These are phyloP conservation scores for Amborella trichopoda DNA, from an alignment of 164 flowering plant species.

Conservation along the genomic window DNA sequence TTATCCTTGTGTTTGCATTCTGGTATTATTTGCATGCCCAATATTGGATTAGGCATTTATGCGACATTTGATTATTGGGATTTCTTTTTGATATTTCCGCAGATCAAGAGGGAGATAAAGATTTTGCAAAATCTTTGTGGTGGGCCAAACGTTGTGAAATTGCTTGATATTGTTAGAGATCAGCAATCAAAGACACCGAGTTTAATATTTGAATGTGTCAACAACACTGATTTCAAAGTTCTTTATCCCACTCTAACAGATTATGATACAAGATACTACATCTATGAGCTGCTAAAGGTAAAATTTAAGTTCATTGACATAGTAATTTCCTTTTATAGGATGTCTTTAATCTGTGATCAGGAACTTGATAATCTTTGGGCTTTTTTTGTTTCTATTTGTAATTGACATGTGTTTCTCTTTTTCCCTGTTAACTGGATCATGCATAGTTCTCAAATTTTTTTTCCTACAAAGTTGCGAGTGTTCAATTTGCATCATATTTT, in stretches of 20 bases:
- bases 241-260: constrained; percentile 96
- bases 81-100: too few relatives aligned
- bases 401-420: neutral
- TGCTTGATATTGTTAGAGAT: constrained; percentile 95
- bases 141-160: constrained; percentile 92
- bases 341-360: constrained; percentile 2
- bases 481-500: too few relatives aligned
- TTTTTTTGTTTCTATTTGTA: neutral
- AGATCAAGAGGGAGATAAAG: constrained; percentile 98
- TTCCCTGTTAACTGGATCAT: too few relatives aligned
- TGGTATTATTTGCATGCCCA: too few relatives aligned
- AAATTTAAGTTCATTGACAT: constrained; percentile 7
- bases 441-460: too few relatives aligned
- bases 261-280: constrained; percentile 79
- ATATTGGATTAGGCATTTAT: too few relatives aligned
- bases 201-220: constrained; percentile 90
- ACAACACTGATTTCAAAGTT: constrained; percentile 91
- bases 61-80: too few relatives aligned
- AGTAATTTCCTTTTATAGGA: neutral
- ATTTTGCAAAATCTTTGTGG: constrained; percentile 95
- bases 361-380: neutral
- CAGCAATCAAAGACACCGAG: constrained; percentile 99
- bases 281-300: constrained; percentile 90
- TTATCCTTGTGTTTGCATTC: too few relatives aligned
- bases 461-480: too few relatives aligned